Conservation (phyloP, 202 grass and related monocot genomes). For the Digitaria exilis region DNA sequence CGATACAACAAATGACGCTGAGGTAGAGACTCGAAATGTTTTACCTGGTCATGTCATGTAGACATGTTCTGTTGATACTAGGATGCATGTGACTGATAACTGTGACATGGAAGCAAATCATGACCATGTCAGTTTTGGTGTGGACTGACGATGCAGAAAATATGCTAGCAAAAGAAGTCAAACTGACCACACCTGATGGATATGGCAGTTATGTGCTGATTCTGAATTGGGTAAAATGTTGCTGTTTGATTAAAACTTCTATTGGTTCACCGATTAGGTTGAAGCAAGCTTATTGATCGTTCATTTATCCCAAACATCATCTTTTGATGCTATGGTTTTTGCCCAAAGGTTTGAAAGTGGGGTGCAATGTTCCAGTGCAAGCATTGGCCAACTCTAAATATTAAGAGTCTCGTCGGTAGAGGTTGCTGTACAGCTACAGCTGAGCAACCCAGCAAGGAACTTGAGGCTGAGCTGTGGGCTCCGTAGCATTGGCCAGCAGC, state of each 20-base stretch:
- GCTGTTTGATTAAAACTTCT: not conserved
- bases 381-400: conserved; percentile 9
- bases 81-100: not conserved
- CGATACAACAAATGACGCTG: not conserved
- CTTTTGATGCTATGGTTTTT: conserved; percentile 18
- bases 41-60: not conserved
- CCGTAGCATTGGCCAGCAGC: too few relatives aligned
- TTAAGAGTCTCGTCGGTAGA: too few relatives aligned
- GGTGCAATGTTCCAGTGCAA: conserved; percentile 7
- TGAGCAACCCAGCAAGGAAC: too few relatives aligned
- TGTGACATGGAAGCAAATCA: not conserved
- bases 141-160: too few relatives aligned
- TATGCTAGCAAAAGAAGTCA: not conserved
- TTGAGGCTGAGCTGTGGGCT: too few relatives aligned
- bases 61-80: conserved; percentile 30
- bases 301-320: conserved; percentile 15
- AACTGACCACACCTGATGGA: conserved; percentile 11
- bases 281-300: conserved; percentile 3
- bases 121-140: not conserved
- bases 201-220: conserved; percentile 1
- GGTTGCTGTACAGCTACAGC: too few relatives aligned
- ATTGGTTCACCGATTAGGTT: conserved; percentile 5
- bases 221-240: not conserved
- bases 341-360: not conserved
- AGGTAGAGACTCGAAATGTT: not conserved